Evolutionary conservation across 345 rosid species (phyloP).

Genomic region (Sonneratia alba): DNA sequence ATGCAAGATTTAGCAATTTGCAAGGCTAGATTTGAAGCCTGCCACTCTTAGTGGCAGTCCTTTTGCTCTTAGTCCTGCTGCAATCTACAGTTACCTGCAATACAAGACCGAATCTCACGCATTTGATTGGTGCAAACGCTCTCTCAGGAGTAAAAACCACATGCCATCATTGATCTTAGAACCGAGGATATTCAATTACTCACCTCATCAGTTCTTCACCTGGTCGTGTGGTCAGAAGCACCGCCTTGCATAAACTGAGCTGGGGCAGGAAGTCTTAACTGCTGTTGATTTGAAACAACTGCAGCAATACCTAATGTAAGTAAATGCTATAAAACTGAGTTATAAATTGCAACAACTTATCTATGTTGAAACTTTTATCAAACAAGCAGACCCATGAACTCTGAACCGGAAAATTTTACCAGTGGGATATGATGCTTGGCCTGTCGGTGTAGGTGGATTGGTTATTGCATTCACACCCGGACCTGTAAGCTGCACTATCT

Average conservation of each 20-base stretch:
- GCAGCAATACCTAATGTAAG: slow-evolving; percentile 35
- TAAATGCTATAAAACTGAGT: neutral
- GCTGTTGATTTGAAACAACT: slow-evolving; percentile 51
- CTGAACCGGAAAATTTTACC: slow-evolving; percentile 18
- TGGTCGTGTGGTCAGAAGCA: slow-evolving; percentile 75
- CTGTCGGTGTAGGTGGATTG: slow-evolving; percentile 51
- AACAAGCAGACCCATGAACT: neutral
- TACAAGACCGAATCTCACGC: neutral
- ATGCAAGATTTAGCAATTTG: slow-evolving; percentile 49
- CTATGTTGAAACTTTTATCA: too few species aligned
- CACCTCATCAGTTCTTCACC: slow-evolving; percentile 60
- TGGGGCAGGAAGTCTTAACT: slow-evolving; percentile 58
- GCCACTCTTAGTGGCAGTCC: slow-evolving; percentile 73
- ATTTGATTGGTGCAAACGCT: neutral
- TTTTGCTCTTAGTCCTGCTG: slow-evolving; percentile 70
- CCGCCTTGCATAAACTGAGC: slow-evolving; percentile 74
- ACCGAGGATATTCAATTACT: slow-evolving; percentile 11
- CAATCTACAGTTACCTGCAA: slow-evolving; percentile 55
- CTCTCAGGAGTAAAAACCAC: neutral
- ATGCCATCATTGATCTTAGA: neutral
- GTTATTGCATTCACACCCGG: slow-evolving; percentile 49
- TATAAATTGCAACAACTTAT: neutral
- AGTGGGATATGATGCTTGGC: slow-evolving; percentile 66
- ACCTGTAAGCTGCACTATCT: slow-evolving; percentile 48
- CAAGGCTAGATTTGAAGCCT: slow-evolving; percentile 81